Evolutionary conservation across 345 rosid species (phyloP), one percentile per base, ranked within the genome.

Genomic region (Combretum micranthum): DNA sequence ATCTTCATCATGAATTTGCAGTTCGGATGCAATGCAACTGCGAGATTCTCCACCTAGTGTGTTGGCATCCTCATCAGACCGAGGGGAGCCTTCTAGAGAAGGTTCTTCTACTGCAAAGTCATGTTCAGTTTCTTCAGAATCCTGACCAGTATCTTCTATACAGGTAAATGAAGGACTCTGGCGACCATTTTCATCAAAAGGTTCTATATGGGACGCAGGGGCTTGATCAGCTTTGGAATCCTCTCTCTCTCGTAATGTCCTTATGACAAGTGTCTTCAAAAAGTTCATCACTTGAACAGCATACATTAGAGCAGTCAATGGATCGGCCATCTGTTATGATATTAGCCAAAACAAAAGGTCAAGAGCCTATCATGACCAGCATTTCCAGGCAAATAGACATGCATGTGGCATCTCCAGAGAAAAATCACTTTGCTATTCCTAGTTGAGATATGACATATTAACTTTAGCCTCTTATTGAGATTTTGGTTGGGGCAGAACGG

Each of bases 211-310:
- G 13, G 70, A 63, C 50, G 55, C 70, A 15, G 59, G 67, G 66
- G 64, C 50, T 44, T 72, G 59, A 51, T 84, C 88, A 5, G 81
- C 60, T 46, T 68, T 58, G 12, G 73, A 73, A 61, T 83, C 85
- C 56, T 78, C 83, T 65, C 97, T 85, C 65, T 79, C 94, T 66
- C 83, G 65, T 62, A 87, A 67, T 15, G 73, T 80, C 72, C 80
- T 77, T 20, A 71, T 47, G 39, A 87, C 65, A 12, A 87, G 91
- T 42, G 79, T 81, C 82, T 83, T 87, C 60, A 85, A 90, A 62
- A 90, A 87, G 72, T 90, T 90, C 88, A 87, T 90, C 74, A 90
- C 96, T 65, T 83, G 93, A 62, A 87, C 97, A 20, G 90, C 96
- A 57, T 87, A 78, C 93, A 87, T 85, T 66, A 90, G 46, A 12